These are phyloP conservation scores for Amorphotheca resinae DNA, from an alignment of 495 filamentous ascomycete species.

Conservation along the genomic window DNA sequence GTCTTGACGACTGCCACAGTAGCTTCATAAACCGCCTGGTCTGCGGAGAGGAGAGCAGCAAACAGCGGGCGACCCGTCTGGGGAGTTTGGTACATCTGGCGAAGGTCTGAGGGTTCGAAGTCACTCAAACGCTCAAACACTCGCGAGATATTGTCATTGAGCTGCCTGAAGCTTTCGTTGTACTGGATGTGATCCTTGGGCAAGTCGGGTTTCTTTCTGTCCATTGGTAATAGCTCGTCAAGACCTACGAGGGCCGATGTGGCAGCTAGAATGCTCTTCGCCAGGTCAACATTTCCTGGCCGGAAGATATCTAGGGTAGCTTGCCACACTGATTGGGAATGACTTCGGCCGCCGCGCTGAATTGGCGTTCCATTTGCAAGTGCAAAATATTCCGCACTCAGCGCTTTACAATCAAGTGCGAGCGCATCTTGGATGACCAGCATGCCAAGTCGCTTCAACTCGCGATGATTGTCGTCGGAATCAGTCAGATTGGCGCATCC, in stretches of 20 bases:
- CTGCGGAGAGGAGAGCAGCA: conserved; percentile 34
- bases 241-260: conserved; percentile 54
- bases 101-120: conserved; percentile 52
- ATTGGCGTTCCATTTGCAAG: conserved; percentile 43
- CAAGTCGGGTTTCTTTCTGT: conserved; percentile 32
- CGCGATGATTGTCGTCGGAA: conserved; percentile 24
- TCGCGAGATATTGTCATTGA: conserved; percentile 54
- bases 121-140: conserved; percentile 66
- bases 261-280: conserved; percentile 57
- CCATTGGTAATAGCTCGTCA: conserved; percentile 50
- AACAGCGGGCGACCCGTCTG: conserved; percentile 34
- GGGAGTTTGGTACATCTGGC: conserved; percentile 47
- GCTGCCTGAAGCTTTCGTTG: conserved; percentile 57
- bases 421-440: conserved; percentile 60
- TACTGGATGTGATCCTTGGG: conserved; percentile 49
- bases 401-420: conserved; percentile 60
- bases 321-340: conserved; percentile 64
- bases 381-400: conserved; percentile 57
- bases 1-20: conserved; percentile 70
- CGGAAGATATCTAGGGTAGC: conserved; percentile 55
- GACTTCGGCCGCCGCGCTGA: conserved; percentile 52
- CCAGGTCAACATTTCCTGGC: conserved; percentile 49
- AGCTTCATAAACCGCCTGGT: conserved; percentile 57
- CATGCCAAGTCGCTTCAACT: conserved; percentile 35
- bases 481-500: conserved; percentile 26